Conservation (phyloP, 1,284 basidiomycete species). For the Malassezia restricta region DNA sequence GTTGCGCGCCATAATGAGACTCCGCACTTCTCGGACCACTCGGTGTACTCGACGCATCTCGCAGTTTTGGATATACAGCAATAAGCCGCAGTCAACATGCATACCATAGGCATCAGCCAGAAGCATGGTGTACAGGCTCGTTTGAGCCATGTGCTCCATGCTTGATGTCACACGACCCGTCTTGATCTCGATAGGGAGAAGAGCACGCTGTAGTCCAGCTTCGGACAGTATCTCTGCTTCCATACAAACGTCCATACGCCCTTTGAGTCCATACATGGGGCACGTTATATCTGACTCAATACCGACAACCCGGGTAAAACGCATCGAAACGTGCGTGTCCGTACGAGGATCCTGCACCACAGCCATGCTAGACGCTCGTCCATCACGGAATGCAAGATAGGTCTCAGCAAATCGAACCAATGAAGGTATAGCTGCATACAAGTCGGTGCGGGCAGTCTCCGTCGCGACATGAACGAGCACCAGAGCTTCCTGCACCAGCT, state of each 20-base stretch:
- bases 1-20: constrained; percentile 69
- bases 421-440: constrained; percentile 22
- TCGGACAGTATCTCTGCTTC: constrained; percentile 47
- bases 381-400: constrained; percentile 21
- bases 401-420: constrained; percentile 31
- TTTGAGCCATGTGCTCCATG: constrained; percentile 82
- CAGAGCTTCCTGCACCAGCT: constrained; percentile 23
- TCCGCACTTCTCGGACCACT: constrained; percentile 69
- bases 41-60: constrained; percentile 68
- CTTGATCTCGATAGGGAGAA: constrained; percentile 82
- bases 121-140: constrained; percentile 88
- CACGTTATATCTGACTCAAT: constrained; percentile 97
- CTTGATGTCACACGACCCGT: constrained; percentile 63
- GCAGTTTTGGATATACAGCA: constrained; percentile 87
- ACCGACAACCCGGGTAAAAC: constrained; percentile 49
- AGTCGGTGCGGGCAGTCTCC: constrained; percentile 13
- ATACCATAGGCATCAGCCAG: constrained; percentile 73
- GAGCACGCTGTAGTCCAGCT: constrained; percentile 41
- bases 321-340: constrained; percentile 7
- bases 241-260: constrained; percentile 84
- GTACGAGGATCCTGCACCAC: constrained; percentile 4
- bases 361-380: not conserved
- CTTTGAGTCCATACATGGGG: constrained; percentile 84
- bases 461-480: constrained; percentile 24
- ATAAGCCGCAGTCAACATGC: constrained; percentile 57